Base-by-base conservation (phyloP, 805 yeast species). In the Starmerella bombi region DNA sequence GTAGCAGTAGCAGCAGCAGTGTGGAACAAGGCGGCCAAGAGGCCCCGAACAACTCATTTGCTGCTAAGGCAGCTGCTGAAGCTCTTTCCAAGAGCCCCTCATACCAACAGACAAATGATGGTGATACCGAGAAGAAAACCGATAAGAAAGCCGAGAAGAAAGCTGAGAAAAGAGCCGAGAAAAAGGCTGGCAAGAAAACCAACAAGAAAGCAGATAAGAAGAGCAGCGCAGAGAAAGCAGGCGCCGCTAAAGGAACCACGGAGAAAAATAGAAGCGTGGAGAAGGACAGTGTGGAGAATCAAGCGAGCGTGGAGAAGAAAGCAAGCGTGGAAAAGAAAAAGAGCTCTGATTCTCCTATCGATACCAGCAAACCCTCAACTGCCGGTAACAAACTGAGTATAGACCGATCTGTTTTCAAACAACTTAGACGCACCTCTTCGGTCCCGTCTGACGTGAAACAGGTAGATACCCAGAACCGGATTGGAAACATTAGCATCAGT, bases 351-450 rank as follows among this genome's bases (percentile, higher is more conserved):
- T n/a, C n/a, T n/a, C n/a, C n/a, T n/a, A n/a, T n/a, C n/a, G 28
- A 9, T n/a, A 8, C n/a, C 17, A 10, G 15, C 8, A 16, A 16
- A 9, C 32, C 8, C 7, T 30, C 37, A 15, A 6, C n/a, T n/a
- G n/a, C n/a, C n/a, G n/a, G n/a, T n/a, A n/a, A n/a, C 21, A 6
- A 4, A n/a, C n/a, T n/a, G n/a, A n/a, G n/a, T n/a, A n/a, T 33
- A 3, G 55, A 51, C 33, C 31, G 45, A 10, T 46, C 54, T 4
- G 43, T 50, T 5, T 50, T 51, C 45, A 48, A 48, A 39, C 43
- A 42, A 3, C 32, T 51, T 19, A 64, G 91, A 45, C 66, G 93
- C 46, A 93, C 80, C 1, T 86, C 93, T 0, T 82, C 94, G 0
- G 93, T 91, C 1, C 94, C 94, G 9, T 65, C 79, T 41, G 80